Evolutionary conservation across 257 asterid species (phyloP).

Genomic region (Plectranthus barbatus): DNA sequence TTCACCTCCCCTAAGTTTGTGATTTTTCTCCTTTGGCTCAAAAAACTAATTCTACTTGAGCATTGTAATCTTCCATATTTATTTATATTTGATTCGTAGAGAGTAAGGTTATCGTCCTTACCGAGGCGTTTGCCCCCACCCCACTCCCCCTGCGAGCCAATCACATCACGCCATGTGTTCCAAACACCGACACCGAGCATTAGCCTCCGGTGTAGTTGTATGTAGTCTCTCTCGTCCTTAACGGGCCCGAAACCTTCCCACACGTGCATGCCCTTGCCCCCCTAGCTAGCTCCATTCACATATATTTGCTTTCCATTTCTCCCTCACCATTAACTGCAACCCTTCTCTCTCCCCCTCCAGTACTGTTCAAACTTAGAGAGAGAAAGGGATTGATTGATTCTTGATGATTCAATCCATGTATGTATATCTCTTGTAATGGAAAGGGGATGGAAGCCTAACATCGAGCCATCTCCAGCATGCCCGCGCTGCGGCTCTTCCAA

Average conservation of each 20-base stretch:
- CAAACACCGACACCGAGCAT: slow-evolving; percentile 55
- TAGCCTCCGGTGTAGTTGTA: slow-evolving; percentile 40
- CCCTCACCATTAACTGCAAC: too few relatives aligned
- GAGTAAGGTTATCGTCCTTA: slow-evolving; percentile 18
- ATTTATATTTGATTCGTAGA: neutral
- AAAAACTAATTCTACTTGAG: too few relatives aligned
- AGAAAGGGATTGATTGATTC: neutral
- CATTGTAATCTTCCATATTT: neutral
- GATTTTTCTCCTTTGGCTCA: too few relatives aligned
- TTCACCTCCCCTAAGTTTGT: too few relatives aligned
- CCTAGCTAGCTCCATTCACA: neutral
- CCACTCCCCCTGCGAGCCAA: slow-evolving; percentile 26
- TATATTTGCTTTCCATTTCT: neutral
- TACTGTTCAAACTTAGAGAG: neutral
- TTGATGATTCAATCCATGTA: neutral
- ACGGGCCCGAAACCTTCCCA: slow-evolving; percentile 27
- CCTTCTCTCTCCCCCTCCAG: neutral
- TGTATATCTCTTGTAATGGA: slow-evolving; percentile 38
- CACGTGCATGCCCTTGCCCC: slow-evolving; percentile 41
- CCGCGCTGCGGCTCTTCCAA: slow-evolving; percentile 74
- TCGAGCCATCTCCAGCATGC: slow-evolving; percentile 46
- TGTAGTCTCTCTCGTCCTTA: slow-evolving; percentile 15
- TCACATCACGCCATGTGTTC: slow-evolving; percentile 24
- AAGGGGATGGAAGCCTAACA: slow-evolving; percentile 45
- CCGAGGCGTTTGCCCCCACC: slow-evolving; percentile 53